A percentile compares a stretch with the other conserved stretches of the same genome.
These are phyloP conservation scores for Thermoascus crustaceus DNA, from an alignment of 2,329 filamentous ascomycete genomes.

Conservation along the genomic window DNA sequence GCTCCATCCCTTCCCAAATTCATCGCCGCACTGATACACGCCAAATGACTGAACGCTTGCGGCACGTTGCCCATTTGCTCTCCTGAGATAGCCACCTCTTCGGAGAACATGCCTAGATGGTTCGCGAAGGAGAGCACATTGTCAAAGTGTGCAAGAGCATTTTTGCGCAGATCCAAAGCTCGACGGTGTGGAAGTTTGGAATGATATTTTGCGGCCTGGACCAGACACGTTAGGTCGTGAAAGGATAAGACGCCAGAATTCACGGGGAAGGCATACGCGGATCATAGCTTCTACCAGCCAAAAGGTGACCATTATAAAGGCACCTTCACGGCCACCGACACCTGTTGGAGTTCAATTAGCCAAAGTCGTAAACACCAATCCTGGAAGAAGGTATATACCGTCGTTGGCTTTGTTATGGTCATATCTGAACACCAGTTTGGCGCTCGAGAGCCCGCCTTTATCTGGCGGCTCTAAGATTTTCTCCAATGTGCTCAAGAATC, in stretches of 20 bases:
- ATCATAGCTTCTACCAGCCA: conserved; percentile 75
- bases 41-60: conserved; percentile 69
- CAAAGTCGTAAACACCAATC: neutral
- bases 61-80: conserved; percentile 75
- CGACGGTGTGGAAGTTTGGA: conserved; percentile 22
- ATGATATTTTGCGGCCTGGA: conserved; percentile 23
- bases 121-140: conserved; percentile 71
- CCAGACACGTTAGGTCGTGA: conserved; percentile 5
- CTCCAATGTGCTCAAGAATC: conserved; percentile 65
- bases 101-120: conserved; percentile 69
- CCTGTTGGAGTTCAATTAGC: conserved; percentile 37
- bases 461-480: conserved; percentile 63
- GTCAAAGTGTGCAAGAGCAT: conserved; percentile 62
- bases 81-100: conserved; percentile 66
- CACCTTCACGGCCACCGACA: conserved; percentile 65
- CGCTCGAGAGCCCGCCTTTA: conserved; percentile 66
- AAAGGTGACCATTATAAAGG: conserved; percentile 75
- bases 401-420: conserved; percentile 61
- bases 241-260: neutral
- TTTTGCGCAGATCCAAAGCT: conserved; percentile 23
- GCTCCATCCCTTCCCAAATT: conserved; percentile 52
- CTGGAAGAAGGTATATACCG: conserved; percentile 39
- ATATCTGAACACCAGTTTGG: conserved; percentile 68
- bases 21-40: conserved; percentile 68
- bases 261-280: conserved; percentile 44